Evolutionary conservation across 805 yeast species (phyloP), one percentile per base, ranked within the genome.

Genomic region (Metschnikowia lochheadii): DNA sequence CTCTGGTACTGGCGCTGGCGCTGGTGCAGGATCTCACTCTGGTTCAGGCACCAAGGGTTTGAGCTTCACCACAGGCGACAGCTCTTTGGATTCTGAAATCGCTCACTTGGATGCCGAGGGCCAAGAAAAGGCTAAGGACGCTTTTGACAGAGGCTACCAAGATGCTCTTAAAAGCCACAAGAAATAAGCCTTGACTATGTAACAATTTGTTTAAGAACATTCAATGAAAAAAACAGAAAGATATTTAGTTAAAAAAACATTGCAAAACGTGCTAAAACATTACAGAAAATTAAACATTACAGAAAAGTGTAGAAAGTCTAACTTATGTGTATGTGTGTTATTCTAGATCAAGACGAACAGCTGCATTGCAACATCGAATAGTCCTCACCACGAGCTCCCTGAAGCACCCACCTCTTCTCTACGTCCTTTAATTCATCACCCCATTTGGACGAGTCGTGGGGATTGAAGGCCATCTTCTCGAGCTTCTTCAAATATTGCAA

Each of bases 301-400:
- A 23, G 3, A 7, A 7, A 2, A 8, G 8, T 26, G 11, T 26
- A 26, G 29, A 26, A 8, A 26, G 29, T 26, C 29, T 26, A 10
- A 26, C 11, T 26, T 26, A 26, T 26, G n/a, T n/a, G n/a, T n/a
- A n/a, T n/a, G n/a, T n/a, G n/a, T n/a, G n/a, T 10, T n/a, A 33
- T n/a, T 14, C 36, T 15, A 2, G 13, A 8, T 35, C 42, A 54
- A 3, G 60, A 56, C 1, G 89, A 80, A 64, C 97, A 90, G 42
- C 90, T 81, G 62, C 92, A 85, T 61, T 84, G 90, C 38, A 77
- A 66, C 85, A 87, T 89, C 20, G 82, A 72, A 49, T 73, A 76
- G 1, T 73, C 73, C 7, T 72, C 76, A 2, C 81, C 81, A 7
- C 71, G 77, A 32, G 78, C 81, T 11, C 81, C 79, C 49, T 69